Base-by-base conservation (phyloP, 208 protist species). In the Giardia duodenalis region DNA sequence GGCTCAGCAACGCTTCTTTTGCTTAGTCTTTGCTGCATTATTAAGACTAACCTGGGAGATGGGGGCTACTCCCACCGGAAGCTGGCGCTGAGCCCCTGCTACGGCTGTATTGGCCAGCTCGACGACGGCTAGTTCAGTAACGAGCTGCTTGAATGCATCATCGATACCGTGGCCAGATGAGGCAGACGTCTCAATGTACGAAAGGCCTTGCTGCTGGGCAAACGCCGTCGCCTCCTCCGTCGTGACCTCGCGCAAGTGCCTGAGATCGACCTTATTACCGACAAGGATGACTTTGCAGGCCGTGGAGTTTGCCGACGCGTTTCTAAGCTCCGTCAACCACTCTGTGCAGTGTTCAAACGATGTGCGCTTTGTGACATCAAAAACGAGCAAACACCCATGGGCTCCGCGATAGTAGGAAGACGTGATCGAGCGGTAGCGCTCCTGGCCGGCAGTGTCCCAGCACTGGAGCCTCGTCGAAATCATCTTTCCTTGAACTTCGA, bases 381-480 rank as follows among this genome's bases (percentile, higher is more conserved):
- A 95, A 39, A 95, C 94, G 2, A 95, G 90, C 43, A 95, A 4
- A 44, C 47, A 91, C 0, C 94, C 94, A 0, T 90, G 3, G 4
- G 94, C 94, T 45, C 94, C 94, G 19, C 94, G 48, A 47, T 95
- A 95, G 46, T 95, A 95, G 30, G 92, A 57, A 0, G 47, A 90
- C 43, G 90, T 92, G 4, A 94, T 93, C 47, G 92, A 57, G 1
- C 48, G 46, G 67, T 92, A 94, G n/a, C 93, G 57, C 22, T 94
- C 94, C 47, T 94, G 93, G 2, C 94, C 94, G 67, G 94, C 93
- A 90, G 93, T 94, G 67, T 94, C 94, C 95, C 95, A 95, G 76
- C 95, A 93, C 88, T 96, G 95, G 10, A 93, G 90, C 67, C 95
- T 95, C 10, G 95, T 67, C 4, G 3, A 93, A 46, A 47, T 1